phyloP scores from a whole-genome alignment of 2,329 filamentous ascomycete genomes.

The Botrytis byssoidea region DNA sequence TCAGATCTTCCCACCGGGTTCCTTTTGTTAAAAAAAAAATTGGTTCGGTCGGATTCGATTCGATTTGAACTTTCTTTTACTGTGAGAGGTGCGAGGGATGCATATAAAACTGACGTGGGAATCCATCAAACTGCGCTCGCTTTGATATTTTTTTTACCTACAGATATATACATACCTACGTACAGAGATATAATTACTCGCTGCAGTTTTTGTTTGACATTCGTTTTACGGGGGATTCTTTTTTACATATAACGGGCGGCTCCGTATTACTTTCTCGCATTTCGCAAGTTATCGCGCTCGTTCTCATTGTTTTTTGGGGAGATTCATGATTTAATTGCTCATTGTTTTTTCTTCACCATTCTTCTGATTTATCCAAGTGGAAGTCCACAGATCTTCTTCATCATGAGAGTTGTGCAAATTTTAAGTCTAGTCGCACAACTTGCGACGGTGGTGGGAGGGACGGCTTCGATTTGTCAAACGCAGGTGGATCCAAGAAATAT shows the following conservation, averaged over 20 bases:
- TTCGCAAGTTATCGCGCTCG: not conserved
- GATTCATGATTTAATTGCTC: not conserved
- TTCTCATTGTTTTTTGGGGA: not conserved
- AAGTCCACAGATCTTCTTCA: not conserved
- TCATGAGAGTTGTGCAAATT: constrained; percentile 1
- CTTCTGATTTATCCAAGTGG: not conserved
- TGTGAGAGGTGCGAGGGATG: not conserved
- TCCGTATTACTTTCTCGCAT: not conserved
- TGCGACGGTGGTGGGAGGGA: not conserved
- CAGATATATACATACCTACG: not conserved
- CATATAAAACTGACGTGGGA: not conserved
- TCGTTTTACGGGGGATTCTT: not conserved
- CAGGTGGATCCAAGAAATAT: not conserved
- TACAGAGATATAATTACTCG: not conserved
- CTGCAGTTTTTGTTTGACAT: not conserved
- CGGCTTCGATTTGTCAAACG: not conserved
- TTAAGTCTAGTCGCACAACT: not conserved
- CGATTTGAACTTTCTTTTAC: too few species aligned
- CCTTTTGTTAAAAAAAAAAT: not conserved
- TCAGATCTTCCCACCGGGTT: not conserved
- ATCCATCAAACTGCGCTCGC: not conserved
- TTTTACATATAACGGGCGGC: not conserved
- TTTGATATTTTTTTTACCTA: not conserved
- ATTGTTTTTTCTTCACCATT: not conserved
- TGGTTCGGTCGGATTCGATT: not conserved